phyloP scores from a whole-genome alignment of 441 rosid species.

The Pelargonium cotyledonis region DNA sequence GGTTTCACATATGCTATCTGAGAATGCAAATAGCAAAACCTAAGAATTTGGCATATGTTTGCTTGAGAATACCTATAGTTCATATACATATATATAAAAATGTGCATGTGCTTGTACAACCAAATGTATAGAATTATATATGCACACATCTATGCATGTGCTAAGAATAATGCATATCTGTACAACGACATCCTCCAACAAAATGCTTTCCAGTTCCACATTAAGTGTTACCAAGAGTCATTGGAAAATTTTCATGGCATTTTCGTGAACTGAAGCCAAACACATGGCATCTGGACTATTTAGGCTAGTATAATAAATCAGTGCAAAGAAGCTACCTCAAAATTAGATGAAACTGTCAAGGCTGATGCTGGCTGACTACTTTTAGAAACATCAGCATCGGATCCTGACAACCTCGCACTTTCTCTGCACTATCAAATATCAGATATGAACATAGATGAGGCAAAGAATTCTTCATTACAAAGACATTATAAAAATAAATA shows the following conservation, averaged over 20 bases:
- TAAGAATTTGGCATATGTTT: background rate
- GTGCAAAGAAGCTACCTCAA: slow-evolving; percentile 46
- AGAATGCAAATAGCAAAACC: background rate
- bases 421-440: slow-evolving; percentile 39
- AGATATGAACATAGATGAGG: no score
- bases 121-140: background rate
- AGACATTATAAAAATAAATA: no score
- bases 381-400: slow-evolving; percentile 53
- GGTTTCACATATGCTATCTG: background rate
- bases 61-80: background rate
- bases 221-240: background rate
- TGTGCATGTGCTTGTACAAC: background rate
- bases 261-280: background rate
- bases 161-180: background rate
- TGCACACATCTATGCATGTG: background rate
- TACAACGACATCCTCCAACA: background rate
- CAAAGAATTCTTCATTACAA: no score
- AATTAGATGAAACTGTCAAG: slow-evolving; percentile 69
- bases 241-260: background rate
- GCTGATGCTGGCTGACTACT: slow-evolving; percentile 42
- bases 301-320: background rate
- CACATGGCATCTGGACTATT: slow-evolving; percentile 3
- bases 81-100: background rate
- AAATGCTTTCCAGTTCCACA: background rate
- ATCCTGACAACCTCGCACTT: slow-evolving; percentile 39